phyloP scores from a whole-genome alignment of 1,284 basidiomycete species.

The Leccinum olivaceoglutinosum region DNA sequence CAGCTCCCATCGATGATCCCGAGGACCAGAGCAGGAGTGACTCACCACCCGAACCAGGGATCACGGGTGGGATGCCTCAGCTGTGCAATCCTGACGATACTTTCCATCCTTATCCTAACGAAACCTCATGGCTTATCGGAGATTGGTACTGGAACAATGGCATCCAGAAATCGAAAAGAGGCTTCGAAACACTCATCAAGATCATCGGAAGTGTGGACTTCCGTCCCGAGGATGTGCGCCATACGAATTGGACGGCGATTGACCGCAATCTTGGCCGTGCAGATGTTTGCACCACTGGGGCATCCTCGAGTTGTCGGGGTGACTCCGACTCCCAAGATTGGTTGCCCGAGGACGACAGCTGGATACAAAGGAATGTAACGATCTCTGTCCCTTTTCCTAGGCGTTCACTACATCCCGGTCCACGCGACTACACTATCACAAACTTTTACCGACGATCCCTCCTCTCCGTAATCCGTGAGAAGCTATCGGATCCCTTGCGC shows the following conservation, averaged over 20 bases:
- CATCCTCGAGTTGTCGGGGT: background rate
- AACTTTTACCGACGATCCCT: background rate
- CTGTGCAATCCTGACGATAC: background rate
- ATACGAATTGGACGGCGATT: background rate
- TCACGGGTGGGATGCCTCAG: background rate
- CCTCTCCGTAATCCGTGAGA: background rate
- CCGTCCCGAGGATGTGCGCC: background rate
- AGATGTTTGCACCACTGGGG: background rate
- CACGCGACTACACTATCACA: background rate
- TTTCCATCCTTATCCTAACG: background rate
- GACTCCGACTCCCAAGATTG: background rate
- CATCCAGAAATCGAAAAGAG: background rate
- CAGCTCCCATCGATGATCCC: background rate
- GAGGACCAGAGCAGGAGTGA: background rate
- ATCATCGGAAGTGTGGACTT: background rate
- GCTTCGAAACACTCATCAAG: background rate
- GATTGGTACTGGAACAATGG: background rate
- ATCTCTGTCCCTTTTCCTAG: too few species aligned
- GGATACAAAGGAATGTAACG: too few species aligned
- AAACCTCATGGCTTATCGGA: background rate
- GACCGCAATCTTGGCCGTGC: background rate
- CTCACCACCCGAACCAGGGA: background rate
- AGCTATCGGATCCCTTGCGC: background rate
- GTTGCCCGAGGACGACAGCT: background rate
- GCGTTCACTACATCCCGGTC: background rate